Conservation (phyloP, 2,329 filamentous ascomycete genomes). For the Fusarium clavum region DNA sequence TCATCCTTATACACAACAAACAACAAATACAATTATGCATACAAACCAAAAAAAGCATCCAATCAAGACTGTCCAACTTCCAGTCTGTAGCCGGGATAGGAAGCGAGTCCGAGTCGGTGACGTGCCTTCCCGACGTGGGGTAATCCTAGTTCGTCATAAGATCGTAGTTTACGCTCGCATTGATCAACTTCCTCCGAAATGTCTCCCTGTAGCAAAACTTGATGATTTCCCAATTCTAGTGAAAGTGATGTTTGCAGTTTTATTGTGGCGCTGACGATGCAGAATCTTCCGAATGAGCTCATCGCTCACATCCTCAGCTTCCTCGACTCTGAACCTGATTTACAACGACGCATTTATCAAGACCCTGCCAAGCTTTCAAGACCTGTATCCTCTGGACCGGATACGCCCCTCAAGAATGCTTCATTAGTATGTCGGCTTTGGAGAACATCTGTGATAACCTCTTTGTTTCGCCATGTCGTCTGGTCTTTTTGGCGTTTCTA, state of each 20-base stretch:
- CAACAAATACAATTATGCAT: neutral
- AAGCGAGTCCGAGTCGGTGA: conserved; percentile 30
- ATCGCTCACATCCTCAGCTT: conserved; percentile 67
- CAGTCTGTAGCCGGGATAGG: neutral
- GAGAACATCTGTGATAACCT: conserved; percentile 62
- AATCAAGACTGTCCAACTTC: neutral
- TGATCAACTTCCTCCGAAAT: neutral
- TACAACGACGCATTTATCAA: conserved; percentile 60
- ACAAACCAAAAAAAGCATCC: neutral
- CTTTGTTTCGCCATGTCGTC: conserved; percentile 67
- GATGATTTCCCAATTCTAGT: neutral
- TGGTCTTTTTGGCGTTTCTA: conserved; percentile 55
- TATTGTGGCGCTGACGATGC: conserved; percentile 33
- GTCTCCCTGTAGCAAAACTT: neutral
- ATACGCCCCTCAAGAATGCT: conserved; percentile 63
- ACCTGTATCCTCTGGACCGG: conserved; percentile 26
- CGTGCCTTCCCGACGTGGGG: conserved; percentile 24
- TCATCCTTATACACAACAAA: neutral
- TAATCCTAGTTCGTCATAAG: conserved; percentile 26
- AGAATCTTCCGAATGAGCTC: conserved; percentile 70
- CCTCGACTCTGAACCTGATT: conserved; percentile 63
- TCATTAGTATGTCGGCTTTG: conserved; percentile 67
- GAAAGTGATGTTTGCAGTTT: neutral
- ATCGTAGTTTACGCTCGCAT: conserved; percentile 7
- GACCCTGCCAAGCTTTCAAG: conserved; percentile 56